Evolutionary conservation across 208 protist genomes (phyloP).

Genomic region (Plasmodiophora brassicae): DNA sequence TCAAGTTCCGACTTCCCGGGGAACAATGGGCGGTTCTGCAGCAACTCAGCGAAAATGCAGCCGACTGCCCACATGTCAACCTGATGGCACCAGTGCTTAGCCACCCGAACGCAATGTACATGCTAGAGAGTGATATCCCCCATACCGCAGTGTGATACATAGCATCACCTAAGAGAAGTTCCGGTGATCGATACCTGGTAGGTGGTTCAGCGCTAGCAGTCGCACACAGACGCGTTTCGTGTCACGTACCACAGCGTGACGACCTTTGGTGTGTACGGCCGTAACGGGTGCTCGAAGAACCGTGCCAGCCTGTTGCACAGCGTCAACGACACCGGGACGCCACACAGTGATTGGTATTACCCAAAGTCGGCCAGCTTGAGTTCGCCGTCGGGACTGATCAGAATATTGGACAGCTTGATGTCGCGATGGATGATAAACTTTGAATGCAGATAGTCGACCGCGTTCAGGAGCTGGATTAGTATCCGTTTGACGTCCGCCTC

Average conservation of each 20-base stretch:
- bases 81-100: background rate
- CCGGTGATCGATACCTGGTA: constrained; percentile 33
- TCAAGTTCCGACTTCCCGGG: constrained; percentile 39
- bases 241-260: constrained; percentile 33
- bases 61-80: constrained; percentile 52
- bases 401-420: constrained; percentile 28
- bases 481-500: constrained; percentile 35
- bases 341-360: background rate
- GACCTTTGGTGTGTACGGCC: constrained; percentile 32
- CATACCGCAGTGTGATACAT: background rate
- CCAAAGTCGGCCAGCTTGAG: constrained; percentile 7
- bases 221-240: background rate
- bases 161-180: background rate
- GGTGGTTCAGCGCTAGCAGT: background rate
- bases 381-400: background rate
- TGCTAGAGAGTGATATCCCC: background rate
- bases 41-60: constrained; percentile 50
- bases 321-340: too few relatives aligned
- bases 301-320: background rate
- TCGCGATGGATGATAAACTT: background rate
- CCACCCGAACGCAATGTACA: background rate
- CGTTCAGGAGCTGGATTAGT: constrained; percentile 20
- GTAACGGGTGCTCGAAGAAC: constrained; percentile 27
- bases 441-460: constrained; percentile 20
- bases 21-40: constrained; percentile 43